phyloP scores from a whole-genome alignment of 139 green algal genomes.

The Ettlia oleoabundans region DNA sequence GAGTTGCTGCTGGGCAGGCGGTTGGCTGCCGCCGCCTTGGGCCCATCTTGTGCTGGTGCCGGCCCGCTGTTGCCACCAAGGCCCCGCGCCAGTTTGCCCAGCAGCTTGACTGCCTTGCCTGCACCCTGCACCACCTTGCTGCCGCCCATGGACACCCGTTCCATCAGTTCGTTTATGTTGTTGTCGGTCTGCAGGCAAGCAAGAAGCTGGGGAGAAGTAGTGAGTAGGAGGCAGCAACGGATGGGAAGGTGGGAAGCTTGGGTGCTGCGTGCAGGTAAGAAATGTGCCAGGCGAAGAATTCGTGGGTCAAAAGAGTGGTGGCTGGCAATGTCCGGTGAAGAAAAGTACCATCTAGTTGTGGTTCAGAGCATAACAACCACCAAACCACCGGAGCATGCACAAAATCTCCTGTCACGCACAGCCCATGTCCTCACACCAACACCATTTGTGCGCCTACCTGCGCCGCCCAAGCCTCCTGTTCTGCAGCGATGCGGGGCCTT shows the following conservation, averaged over 20 bases:
- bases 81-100: conserved; percentile 45
- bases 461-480: conserved; percentile 53
- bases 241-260: neutral
- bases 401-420: neutral
- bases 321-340: too few species aligned
- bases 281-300: too few species aligned
- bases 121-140: conserved; percentile 48
- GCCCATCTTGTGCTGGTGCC: neutral
- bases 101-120: conserved; percentile 51
- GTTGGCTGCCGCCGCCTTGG: neutral
- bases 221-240: neutral
- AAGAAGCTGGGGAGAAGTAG: too few species aligned
- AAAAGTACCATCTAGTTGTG: too few species aligned
- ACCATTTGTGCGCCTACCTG: neutral
- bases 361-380: too few species aligned
- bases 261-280: too few species aligned
- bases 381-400: neutral
- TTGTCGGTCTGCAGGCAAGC: conserved; percentile 46
- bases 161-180: conserved; percentile 47
- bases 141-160: conserved; percentile 41
- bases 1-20: neutral
- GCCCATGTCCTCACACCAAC: too few species aligned
- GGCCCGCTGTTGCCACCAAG: neutral
- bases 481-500: neutral
- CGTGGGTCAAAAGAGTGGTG: too few species aligned